These are phyloP conservation scores for Fusarium aywerte DNA, from an alignment of 2,329 filamentous ascomycete genomes.

Conservation along the genomic window DNA sequence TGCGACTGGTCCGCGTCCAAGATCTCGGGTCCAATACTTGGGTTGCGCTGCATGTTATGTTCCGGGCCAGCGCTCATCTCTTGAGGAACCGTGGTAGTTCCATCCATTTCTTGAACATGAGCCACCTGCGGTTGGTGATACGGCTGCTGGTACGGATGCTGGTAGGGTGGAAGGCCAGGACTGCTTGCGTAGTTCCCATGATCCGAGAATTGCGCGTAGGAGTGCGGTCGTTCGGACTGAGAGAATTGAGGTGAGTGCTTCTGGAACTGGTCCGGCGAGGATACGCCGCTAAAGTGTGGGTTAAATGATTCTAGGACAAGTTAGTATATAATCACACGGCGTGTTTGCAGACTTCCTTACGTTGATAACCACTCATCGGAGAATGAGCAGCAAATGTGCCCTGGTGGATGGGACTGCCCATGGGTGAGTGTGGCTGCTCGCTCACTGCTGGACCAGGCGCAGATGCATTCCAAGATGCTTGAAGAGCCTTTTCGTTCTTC, in stretches of 20 bases:
- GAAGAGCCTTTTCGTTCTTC: slow-evolving; percentile 1
- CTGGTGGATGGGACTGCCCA: neutral
- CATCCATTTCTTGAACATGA: slow-evolving; percentile 42
- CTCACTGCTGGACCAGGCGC: slow-evolving; percentile 10
- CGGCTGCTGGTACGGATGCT: slow-evolving; percentile 23
- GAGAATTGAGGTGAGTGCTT: slow-evolving; percentile 36
- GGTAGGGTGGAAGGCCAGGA: slow-evolving; percentile 28
- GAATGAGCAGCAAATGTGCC: slow-evolving; percentile 25
- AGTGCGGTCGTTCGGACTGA: slow-evolving; percentile 31
- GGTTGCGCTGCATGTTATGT: slow-evolving; percentile 1
- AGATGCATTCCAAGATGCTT: neutral
- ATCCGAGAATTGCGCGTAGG: slow-evolving; percentile 35
- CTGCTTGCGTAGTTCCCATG: slow-evolving; percentile 2
- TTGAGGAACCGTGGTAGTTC: slow-evolving; percentile 20
- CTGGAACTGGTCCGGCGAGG: slow-evolving; percentile 32
- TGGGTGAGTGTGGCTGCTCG: slow-evolving; percentile 29
- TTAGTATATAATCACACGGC: slow-evolving; percentile 2
- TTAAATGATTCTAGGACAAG: slow-evolving; percentile 27
- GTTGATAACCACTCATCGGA: slow-evolving; percentile 40
- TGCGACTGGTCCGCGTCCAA: neutral
- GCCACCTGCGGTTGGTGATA: slow-evolving; percentile 26
- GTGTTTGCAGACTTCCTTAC: slow-evolving; percentile 19
- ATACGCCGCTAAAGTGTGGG: slow-evolving; percentile 31
- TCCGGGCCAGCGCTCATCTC: slow-evolving; percentile 40
- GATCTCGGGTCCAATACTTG: slow-evolving; percentile 10